These are phyloP conservation scores for Tagetes erecta DNA, from an alignment of 129 eudicot genomes.

Conservation along the genomic window DNA sequence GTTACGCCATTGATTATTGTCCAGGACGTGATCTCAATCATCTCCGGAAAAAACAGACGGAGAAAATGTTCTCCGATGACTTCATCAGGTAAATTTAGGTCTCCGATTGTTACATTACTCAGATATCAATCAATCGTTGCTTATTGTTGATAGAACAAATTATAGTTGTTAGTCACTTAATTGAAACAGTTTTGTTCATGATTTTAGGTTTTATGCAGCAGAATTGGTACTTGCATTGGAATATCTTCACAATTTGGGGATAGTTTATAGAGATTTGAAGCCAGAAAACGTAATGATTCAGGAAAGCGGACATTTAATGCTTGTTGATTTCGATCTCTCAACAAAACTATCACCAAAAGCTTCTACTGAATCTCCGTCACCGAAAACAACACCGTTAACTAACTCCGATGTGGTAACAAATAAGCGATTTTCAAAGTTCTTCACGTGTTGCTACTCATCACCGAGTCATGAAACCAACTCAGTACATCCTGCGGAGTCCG, in stretches of 20 bases:
- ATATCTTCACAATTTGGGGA: slow-evolving; percentile 72
- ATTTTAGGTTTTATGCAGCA: slow-evolving; percentile 78
- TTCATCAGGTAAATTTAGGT: slow-evolving; percentile 59
- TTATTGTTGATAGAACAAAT: no score
- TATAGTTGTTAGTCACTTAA: neutral
- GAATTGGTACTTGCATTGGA: slow-evolving; percentile 91
- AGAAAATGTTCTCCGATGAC: slow-evolving; percentile 92
- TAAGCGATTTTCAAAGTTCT: slow-evolving; percentile 13
- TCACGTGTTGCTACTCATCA: slow-evolving; percentile 34
- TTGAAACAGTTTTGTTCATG: neutral
- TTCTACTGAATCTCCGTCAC: slow-evolving; percentile 23
- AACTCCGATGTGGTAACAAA: no score
- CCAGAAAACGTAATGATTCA: slow-evolving; percentile 89
- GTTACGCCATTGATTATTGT: slow-evolving; percentile 93
- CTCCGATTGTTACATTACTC: neutral
- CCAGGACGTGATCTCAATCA: slow-evolving; percentile 78
- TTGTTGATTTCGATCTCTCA: slow-evolving; percentile 91
- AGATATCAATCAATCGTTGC: neutral
- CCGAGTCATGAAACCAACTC: slow-evolving; percentile 43
- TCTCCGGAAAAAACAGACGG: slow-evolving; percentile 64
- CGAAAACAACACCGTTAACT: slow-evolving; percentile 7
- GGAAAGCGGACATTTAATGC: slow-evolving; percentile 86
- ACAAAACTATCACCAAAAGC: slow-evolving; percentile 66
- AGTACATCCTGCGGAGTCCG: slow-evolving; percentile 38
- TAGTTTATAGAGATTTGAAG: slow-evolving; percentile 89